Evolutionary conservation across 179 eudicot species (phyloP).

Genomic region (Beta macrorhiza): DNA sequence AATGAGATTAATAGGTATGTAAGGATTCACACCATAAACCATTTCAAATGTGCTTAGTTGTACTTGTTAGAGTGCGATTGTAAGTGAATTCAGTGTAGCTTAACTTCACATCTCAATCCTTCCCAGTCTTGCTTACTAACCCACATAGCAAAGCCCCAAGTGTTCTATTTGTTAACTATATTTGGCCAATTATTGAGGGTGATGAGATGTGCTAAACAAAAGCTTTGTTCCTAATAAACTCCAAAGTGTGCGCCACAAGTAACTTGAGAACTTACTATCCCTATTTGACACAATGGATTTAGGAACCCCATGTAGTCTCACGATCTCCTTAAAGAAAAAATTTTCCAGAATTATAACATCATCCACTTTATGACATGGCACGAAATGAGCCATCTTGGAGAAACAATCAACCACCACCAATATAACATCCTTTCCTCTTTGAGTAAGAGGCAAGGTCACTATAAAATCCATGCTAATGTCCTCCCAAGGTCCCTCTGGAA

Average conservation of each 20-base stretch:
- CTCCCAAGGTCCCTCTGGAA: neutral
- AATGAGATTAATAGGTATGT: neutral
- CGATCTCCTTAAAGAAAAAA: neutral
- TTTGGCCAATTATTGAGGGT: neutral
- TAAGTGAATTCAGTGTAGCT: neutral
- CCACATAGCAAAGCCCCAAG: neutral
- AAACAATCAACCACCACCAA: neutral
- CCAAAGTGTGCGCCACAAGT: neutral
- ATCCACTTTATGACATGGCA: neutral
- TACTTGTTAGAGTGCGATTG: neutral
- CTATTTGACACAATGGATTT: neutral
- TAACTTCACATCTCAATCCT: neutral
- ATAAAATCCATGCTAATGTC: neutral
- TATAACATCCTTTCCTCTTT: neutral
- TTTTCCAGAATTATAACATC: neutral
- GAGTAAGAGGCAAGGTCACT: neutral
- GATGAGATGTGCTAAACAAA: neutral
- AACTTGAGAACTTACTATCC: neutral
- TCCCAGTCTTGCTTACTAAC: neutral
- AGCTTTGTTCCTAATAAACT: neutral
- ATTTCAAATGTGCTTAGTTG: neutral
- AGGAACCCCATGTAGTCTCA: neutral
- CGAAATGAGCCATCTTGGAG: neutral
- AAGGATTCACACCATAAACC: neutral
- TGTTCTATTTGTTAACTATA: neutral